Base-by-base conservation (phyloP, 2,329 filamentous ascomycete genomes). In the Thielaviopsis euricoi region DNA sequence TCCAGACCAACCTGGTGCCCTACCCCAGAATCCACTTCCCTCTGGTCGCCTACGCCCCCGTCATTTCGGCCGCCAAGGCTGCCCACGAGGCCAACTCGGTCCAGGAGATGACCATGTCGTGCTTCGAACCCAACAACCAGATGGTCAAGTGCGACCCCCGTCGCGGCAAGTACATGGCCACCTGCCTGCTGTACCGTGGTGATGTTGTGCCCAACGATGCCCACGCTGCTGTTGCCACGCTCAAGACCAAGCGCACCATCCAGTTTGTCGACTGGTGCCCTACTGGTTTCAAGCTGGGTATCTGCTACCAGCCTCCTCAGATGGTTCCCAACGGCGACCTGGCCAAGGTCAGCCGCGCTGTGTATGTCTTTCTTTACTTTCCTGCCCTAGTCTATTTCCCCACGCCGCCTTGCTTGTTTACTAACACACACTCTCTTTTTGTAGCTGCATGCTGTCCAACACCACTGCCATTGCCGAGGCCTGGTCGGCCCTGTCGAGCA, bases 231-330 rank as follows among this genome's bases (percentile, higher is more conserved):
- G 90, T 97, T 65, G 90, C 91, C 62, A 89, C 87, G 64, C 86
- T 97, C 71, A 98, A 97, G 88, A 95, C 93, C 74, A 97, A 96
- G 87, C 87, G 89, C 69, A 95, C 93, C 67, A 95, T 98, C 71
- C 90, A 97, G 77, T 95, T 97, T 72, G 93, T 98, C 71, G 93
- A 98, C 78, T 98, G 93, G 93, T 98, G 93, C 83, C 93, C 93
- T 62, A 98, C 93, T 74, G 93, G 93, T 66, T 98, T 98, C 86
- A 98, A 98, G 87, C 88, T 98, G 66, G 93, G 93, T 81, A 98
- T 98, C 80, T 96, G 90, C 87, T 97, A 94, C 85, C 90, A 97
- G 80, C 87, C 90, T 70, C 91, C 91, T 65, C 83, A 94, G 78
- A 86, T 87, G 75, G 91, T 97, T 59, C 93, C 89, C 69, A 95